These are phyloP conservation scores for Corynespora cassiicola DNA, from an alignment of 2,329 filamentous ascomycete genomes.

Conservation along the genomic window DNA sequence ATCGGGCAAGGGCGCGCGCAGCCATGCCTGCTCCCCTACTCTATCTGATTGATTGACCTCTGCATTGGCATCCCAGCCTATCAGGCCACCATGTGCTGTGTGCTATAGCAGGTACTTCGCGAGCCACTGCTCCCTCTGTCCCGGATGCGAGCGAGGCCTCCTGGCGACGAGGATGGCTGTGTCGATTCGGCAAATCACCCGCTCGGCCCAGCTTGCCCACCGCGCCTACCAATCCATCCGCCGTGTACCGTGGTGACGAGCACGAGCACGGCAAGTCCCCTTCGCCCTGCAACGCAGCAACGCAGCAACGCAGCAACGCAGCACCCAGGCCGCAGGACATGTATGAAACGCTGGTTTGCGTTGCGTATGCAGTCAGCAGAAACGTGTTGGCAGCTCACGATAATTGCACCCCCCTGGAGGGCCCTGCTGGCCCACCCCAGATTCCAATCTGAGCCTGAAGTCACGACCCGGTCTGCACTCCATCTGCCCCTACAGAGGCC, in stretches of 20 bases:
- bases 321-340: too few relatives aligned
- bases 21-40: constrained; percentile 16
- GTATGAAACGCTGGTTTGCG: constrained; percentile 16
- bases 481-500: too few relatives aligned
- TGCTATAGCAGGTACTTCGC: constrained; percentile 7
- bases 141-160: too few relatives aligned
- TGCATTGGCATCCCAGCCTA: constrained; percentile 15
- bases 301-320: too few relatives aligned
- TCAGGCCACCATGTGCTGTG: constrained; percentile 25
- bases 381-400: not conserved
- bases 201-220: too few relatives aligned
- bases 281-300: too few relatives aligned
- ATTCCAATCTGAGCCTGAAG: constrained; percentile 14
- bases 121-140: constrained; percentile 1
- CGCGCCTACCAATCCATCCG: too few relatives aligned
- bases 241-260: too few relatives aligned
- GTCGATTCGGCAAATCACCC: too few relatives aligned
- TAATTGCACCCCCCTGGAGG: constrained; percentile 12
- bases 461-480: constrained; percentile 14
- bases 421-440: constrained; percentile 12
- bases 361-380: constrained; percentile 13
- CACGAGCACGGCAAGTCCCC: too few relatives aligned
- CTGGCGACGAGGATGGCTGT: too few relatives aligned
- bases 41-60: constrained; percentile 17
- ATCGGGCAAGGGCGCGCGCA: constrained; percentile 3